Conservation (phyloP, 1,139 yeast species). For the Zhuliangozyma blackwelliae region DNA sequence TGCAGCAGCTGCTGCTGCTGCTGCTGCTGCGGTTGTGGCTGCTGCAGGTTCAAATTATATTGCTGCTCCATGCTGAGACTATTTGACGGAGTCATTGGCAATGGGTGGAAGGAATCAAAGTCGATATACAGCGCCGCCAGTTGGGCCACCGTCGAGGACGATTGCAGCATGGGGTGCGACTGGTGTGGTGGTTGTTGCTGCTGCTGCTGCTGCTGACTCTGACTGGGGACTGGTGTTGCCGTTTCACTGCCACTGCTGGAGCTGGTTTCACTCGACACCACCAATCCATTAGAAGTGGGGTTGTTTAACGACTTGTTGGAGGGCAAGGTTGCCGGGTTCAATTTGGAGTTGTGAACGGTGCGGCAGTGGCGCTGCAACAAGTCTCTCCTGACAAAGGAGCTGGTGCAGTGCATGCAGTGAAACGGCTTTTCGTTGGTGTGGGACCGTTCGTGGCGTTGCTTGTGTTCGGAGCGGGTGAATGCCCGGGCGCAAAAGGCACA, state of each 20-base stretch:
- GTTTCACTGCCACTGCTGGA: neutral
- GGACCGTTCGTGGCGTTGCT: conserved; percentile 76
- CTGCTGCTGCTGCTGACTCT: conserved; percentile 2
- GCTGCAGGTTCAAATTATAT: too few relatives aligned
- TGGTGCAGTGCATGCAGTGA: conserved; percentile 66
- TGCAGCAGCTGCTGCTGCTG: neutral
- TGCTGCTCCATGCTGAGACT: neutral
- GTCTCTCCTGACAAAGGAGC: conserved; percentile 74
- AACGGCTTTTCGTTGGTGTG: conserved; percentile 84
- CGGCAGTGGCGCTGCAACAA: conserved; percentile 71
- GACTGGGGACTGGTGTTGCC: conserved; percentile 3
- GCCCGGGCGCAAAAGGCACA: conserved; percentile 82
- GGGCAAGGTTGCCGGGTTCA: conserved; percentile 10
- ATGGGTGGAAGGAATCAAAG: neutral
- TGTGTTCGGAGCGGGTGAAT: conserved; percentile 77
- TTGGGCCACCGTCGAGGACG: neutral
- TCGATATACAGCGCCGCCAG: neutral
- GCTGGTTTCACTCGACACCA: neutral
- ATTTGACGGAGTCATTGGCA: conserved; percentile 2
- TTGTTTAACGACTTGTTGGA: conserved; percentile 10
- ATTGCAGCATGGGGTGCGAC: neutral
- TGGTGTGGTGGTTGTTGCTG: neutral
- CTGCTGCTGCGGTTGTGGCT: too few relatives aligned
- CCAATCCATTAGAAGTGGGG: conserved; percentile 8
- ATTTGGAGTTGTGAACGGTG: conserved; percentile 57